phyloP scores from a whole-genome alignment of 2,329 filamentous ascomycete species.

The Diplodia mutila region DNA sequence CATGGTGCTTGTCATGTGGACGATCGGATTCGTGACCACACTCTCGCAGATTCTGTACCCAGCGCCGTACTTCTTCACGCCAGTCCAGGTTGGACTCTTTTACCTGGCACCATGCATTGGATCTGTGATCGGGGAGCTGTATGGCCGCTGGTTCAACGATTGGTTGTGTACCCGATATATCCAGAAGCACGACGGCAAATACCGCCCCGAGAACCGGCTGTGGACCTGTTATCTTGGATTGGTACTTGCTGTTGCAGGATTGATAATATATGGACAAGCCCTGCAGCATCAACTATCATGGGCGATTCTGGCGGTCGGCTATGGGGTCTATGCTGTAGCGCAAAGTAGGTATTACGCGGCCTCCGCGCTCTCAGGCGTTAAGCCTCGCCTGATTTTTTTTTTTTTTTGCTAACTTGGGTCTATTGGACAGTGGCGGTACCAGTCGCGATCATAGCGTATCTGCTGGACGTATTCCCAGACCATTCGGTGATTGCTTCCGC shows the following conservation, averaged over 20 bases:
- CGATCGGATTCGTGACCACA: constrained; percentile 34
- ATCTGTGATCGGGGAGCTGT: constrained; percentile 37
- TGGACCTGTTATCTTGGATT: constrained; percentile 38
- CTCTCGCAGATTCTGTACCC: constrained; percentile 32
- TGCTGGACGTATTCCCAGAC: constrained; percentile 39
- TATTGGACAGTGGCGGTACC: background rate
- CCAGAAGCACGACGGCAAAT: constrained; percentile 31
- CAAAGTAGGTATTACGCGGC: constrained; percentile 15
- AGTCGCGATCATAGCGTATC: constrained; percentile 39
- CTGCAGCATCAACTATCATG: constrained; percentile 40
- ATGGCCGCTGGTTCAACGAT: constrained; percentile 44
- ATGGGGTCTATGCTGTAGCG: constrained; percentile 32
- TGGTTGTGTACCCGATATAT: constrained; percentile 39
- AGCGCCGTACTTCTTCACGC: constrained; percentile 25
- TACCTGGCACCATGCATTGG: constrained; percentile 43
- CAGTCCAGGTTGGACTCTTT: constrained; percentile 34
- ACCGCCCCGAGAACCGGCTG: constrained; percentile 38
- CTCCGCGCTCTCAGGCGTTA: background rate
- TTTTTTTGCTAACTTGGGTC: background rate
- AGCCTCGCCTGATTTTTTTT: background rate
- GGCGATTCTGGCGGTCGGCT: constrained; percentile 39
- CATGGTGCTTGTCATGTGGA: constrained; percentile 34
- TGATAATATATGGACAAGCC: constrained; percentile 40
- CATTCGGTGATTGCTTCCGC: constrained; percentile 39
- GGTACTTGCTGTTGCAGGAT: constrained; percentile 37